Base-by-base conservation (phyloP, 345 rosid species). In the Syzygium oleosum region DNA sequence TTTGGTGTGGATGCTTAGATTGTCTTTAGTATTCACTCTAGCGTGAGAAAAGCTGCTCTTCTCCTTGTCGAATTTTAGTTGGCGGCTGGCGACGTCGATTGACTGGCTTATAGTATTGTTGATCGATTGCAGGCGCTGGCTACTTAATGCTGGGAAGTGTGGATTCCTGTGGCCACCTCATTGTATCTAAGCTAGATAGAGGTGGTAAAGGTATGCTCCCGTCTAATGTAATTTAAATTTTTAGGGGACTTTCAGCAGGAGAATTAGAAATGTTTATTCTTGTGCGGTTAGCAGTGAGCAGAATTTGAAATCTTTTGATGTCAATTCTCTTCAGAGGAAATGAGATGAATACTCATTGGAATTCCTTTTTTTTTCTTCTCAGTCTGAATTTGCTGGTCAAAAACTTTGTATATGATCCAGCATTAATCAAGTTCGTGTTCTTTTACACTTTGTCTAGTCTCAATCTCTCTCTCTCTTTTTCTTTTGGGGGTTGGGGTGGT, bases 161-260 rank as follows among this genome's bases (percentile, higher is more conserved):
- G 85, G 97, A 95, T 91, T 89, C 92, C 59, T 92, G 88, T 88
- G 95, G 97, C 78, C 95, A 93, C 86, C 92, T 94, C 88, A 94
- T 95, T 23, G 95, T 93, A 83, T 95, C 97, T 80, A 95, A 91
- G 88, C 90, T 92, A 85, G 91, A 93, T 89, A 77, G 79, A 31
- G 85, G 90, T 88, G 93, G 93, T 86, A 53, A 93, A 90, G 95
- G 95, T 95, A 91, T 85, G 46, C 59, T 85, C 38, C 85, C 29
- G 12, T 16, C 23, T 10, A 19, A 49, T 55, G 43, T 12, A 25
- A 52, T 86, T n/a, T 14, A 79, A 51, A 85, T 23, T 55, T 80
- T 52, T 51, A 31, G 55, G 46, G 19, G n/a, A 53, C 16, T n/a
- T 38, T 19, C 25, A 1, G 49, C 83, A 0, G 49, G 83, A 73